Base-by-base conservation (phyloP, 345 rosid species). In the Gossypium turneri region DNA sequence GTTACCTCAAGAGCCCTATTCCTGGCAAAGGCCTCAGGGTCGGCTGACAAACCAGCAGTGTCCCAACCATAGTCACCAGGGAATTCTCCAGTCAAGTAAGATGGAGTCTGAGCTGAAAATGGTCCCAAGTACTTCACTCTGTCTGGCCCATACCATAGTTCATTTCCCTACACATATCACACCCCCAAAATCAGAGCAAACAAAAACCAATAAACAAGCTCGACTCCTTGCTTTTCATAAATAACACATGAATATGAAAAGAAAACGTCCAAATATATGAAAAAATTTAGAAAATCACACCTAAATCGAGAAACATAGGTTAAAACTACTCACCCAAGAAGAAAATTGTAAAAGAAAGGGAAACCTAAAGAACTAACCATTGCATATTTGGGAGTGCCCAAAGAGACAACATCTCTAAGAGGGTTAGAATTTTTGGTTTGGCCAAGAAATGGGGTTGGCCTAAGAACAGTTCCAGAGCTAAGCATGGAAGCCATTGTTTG, bases 61-160 rank as follows among this genome's bases (percentile, higher is more conserved):
- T 94, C 98, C 98, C 99, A 94, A 66, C 99, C 97, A 75, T 94
- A 92, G 79, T 94, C 98, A 17, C 98, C 96, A 16, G 98, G 99
- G 74, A 94, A 92, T 81, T 92, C 99, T 73, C 98, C 98, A 65
- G 85, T 91, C 78, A 94, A 86, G 83, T 94, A 92, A 41, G 99
- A 86, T 2, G 99, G 99, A 60, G 94, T 94, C 81, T 94, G 99
- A 16, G 94, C 97, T 16, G 99, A 95, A 77, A 95, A 93, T 2
- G 99, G 99, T 81, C 98, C 99, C 86, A 93, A 84, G 81, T 93
- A 93, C 84, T 95, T 95, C 75, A 93, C 91, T 81, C 98, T 89
- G 84, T 95, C 98, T 45, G 98, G 97, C 72, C 99, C 99, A 72
- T 95, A 92, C 99, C 99, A 94, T 83, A 92, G 83, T 0, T 92